phyloP scores from a whole-genome alignment of 1,139 yeast genomes.

The Sugiyamaella novakii region DNA sequence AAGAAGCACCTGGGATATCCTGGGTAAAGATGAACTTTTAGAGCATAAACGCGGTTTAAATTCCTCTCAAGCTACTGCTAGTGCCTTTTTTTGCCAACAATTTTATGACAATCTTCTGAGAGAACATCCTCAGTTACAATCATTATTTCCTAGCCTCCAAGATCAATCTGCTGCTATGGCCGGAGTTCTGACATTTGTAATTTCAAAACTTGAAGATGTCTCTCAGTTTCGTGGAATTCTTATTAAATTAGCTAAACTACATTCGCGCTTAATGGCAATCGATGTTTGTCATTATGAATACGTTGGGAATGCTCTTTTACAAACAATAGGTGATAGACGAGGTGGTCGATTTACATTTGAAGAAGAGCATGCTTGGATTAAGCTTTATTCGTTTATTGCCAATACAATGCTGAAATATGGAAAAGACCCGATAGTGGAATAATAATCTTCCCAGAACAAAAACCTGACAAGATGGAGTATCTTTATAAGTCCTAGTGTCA shows the following conservation, averaged over 20 bases:
- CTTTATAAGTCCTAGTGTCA: too few species aligned
- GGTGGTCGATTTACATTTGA: conserved; percentile 52
- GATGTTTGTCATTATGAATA: conserved; percentile 72
- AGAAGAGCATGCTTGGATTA: conserved; percentile 69
- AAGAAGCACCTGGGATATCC: conserved; percentile 7
- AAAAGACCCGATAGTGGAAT: conserved; percentile 55
- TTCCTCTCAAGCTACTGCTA: conserved; percentile 26
- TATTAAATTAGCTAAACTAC: conserved; percentile 69
- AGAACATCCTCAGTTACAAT: conserved; percentile 57
- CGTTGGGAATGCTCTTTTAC: conserved; percentile 77
- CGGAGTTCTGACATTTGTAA: conserved; percentile 70
- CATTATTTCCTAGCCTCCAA: conserved; percentile 62
- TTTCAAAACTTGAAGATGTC: conserved; percentile 49
- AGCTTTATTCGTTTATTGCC: conserved; percentile 56
- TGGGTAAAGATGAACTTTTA: conserved; percentile 4
- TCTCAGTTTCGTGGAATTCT: conserved; percentile 60
- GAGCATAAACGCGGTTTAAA: conserved; percentile 17
- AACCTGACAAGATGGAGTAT: too few species aligned
- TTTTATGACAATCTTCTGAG: conserved; percentile 60
- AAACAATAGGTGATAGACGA: conserved; percentile 72
- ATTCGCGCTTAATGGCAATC: conserved; percentile 72
- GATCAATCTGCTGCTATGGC: conserved; percentile 81
- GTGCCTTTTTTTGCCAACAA: conserved; percentile 49
- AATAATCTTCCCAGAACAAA: too few species aligned
- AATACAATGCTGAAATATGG: conserved; percentile 67